phyloP scores from a whole-genome alignment of 495 filamentous ascomycete species.

The Jackrogersella minutella region DNA sequence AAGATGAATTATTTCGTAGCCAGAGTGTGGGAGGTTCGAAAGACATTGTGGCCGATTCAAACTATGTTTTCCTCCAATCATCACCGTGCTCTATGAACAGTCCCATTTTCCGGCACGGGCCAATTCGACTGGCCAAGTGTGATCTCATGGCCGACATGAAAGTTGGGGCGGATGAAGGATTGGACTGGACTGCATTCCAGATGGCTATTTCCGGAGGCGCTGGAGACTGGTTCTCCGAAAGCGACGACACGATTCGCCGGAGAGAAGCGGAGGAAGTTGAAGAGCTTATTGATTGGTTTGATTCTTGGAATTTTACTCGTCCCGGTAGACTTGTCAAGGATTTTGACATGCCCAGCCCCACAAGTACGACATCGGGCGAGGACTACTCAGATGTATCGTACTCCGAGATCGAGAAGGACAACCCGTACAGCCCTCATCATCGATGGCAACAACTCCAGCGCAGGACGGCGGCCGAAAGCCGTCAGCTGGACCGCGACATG shows the following conservation, averaged over 20 bases:
- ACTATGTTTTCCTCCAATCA: constrained; percentile 50
- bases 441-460: constrained; percentile 31
- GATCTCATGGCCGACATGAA: constrained; percentile 50
- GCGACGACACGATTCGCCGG: constrained; percentile 51
- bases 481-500: constrained; percentile 31
- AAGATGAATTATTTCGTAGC: constrained; percentile 29
- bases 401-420: constrained; percentile 32
- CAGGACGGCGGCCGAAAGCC: constrained; percentile 11
- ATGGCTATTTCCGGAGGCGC: constrained; percentile 61
- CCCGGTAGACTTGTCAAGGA: constrained; percentile 47
- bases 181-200: constrained; percentile 66
- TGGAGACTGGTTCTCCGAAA: constrained; percentile 54
- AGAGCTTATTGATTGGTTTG: constrained; percentile 56
- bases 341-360: constrained; percentile 38
- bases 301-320: constrained; percentile 49
- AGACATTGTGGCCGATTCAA: constrained; percentile 44
- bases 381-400: constrained; percentile 39
- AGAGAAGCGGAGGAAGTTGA: constrained; percentile 51
- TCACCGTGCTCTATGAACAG: constrained; percentile 52
- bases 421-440: constrained; percentile 36
- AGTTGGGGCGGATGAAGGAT: constrained; percentile 51
- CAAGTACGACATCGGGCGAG: constrained; percentile 42
- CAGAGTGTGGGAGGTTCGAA: constrained; percentile 25
- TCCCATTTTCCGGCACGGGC: constrained; percentile 57
- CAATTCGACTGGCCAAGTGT: constrained; percentile 54